Evolutionary conservation across 768 basidiomycete species (phyloP), one percentile per base, ranked within the genome.

Genomic region (Rhizopogon roseolus): DNA sequence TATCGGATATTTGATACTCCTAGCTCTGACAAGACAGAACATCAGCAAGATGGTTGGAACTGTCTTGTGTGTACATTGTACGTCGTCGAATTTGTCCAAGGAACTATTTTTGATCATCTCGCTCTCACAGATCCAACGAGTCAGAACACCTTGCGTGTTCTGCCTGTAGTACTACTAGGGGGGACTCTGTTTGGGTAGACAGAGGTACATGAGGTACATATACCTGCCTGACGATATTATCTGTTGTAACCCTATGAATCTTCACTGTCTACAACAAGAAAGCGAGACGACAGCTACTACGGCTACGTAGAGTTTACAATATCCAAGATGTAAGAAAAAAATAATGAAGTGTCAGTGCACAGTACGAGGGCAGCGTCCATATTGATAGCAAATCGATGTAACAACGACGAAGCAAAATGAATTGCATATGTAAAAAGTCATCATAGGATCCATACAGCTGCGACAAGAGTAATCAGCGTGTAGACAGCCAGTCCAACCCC

Each of bases 21-120:
- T 11, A 27, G 37, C 9, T n/a, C 27, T 40, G 41, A 29, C 14
- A 75, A 73, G 62, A 78, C 71, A 52, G 76, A 79, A 62, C 32
- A 48, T 25, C 32, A 36, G 9, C 61, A 68, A 17, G 51, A 49
- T 19, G 53, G 59, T 16, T 88, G 86, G 86, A 62, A 63, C 40
- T 89, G 86, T 60, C 58, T 69, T 11, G 70, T 81, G 19, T 89
- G 86, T 55, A 89, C 86, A 6, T 64, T 88, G 86, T 88, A 62
- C 68, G 85, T 42, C 8, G 1, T 57, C 34, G 28, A 45, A 28
- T 46, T 19, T 17, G 14, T 46, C 34, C 11, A n/a, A 19, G 39
- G 7, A 32, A 43, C 16, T n/a, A 57, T 44, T 43, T 54, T 22
- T 22, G 22, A 22, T 22, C 41, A 61, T 40, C 43, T 37, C 14